phyloP scores from a whole-genome alignment of 768 basidiomycete species.

The Suillus occidentalis region DNA sequence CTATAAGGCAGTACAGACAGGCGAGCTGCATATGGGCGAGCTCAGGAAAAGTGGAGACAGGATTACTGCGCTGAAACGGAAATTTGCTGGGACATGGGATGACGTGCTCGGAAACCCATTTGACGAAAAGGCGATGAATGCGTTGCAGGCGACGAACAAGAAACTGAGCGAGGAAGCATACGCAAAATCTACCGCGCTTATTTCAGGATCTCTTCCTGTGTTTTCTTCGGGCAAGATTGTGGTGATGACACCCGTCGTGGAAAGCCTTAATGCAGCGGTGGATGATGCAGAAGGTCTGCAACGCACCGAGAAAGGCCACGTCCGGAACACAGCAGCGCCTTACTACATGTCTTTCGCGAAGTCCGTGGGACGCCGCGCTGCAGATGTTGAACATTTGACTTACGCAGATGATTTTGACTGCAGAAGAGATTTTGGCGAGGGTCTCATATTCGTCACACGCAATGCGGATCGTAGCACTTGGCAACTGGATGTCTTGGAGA shows the following conservation, averaged over 20 bases:
- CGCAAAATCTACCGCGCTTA: conserved; percentile 42
- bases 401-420: conserved; percentile 31
- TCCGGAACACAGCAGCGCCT: conserved; percentile 58
- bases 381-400: conserved; percentile 44
- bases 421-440: not conserved
- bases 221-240: conserved; percentile 35
- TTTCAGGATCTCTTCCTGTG: conserved; percentile 39
- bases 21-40: conserved; percentile 39
- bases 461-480: conserved; percentile 54
- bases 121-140: conserved; percentile 22
- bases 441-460: conserved; percentile 52
- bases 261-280: conserved; percentile 61
- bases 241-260: conserved; percentile 56
- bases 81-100: conserved; percentile 50
- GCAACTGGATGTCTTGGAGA: conserved; percentile 47
- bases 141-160: conserved; percentile 40
- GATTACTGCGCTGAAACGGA: conserved; percentile 49
- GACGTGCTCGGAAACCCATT: conserved; percentile 29
- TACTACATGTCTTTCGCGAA: conserved; percentile 52
- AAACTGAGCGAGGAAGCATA: conserved; percentile 50
- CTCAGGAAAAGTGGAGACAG: conserved; percentile 45
- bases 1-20: conserved; percentile 49
- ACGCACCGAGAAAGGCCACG: conserved; percentile 39
- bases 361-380: conserved; percentile 34
- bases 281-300: conserved; percentile 53